phyloP scores from a whole-genome alignment of 176 grass and related monocot species.

The Musa acuminata region DNA sequence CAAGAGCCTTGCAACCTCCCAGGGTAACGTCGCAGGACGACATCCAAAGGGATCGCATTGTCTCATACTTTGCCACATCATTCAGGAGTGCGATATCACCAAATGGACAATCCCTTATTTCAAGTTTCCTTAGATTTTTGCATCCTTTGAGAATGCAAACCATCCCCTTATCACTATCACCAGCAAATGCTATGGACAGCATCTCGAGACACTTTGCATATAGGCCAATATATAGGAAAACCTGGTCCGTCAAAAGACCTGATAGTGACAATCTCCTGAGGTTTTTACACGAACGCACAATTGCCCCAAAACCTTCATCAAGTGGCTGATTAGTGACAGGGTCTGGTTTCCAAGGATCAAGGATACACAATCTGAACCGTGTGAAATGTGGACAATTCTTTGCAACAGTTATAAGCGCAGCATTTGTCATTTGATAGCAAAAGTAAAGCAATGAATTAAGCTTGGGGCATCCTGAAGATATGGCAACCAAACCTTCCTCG shows the following conservation, averaged over 20 bases:
- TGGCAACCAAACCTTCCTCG: conserved; percentile 66
- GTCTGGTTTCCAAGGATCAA: conserved; percentile 60
- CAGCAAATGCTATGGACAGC: conserved; percentile 89
- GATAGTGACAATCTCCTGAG: conserved; percentile 60
- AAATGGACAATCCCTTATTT: conserved; percentile 73
- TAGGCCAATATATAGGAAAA: conserved; percentile 73
- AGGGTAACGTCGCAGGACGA: conserved; percentile 72
- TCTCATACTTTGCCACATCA: conserved; percentile 64
- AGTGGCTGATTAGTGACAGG: conserved; percentile 42
- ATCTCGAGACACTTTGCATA: conserved; percentile 64
- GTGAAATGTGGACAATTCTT: conserved; percentile 79
- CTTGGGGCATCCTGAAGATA: conserved; percentile 65
- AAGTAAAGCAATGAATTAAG: conserved; percentile 73
- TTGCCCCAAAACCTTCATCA: conserved; percentile 78
- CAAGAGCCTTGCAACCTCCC: conserved; percentile 61
- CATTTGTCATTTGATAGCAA: conserved; percentile 85
- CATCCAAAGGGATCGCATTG: conserved; percentile 99
- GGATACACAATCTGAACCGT: conserved; percentile 64
- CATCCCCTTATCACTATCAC: conserved; percentile 62
- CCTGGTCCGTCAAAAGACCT: conserved; percentile 57
- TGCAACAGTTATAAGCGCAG: conserved; percentile 50
- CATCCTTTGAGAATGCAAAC: conserved; percentile 63
- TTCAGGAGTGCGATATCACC: conserved; percentile 65
- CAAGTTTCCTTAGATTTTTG: conserved; percentile 61
- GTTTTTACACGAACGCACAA: conserved; percentile 48